Evolutionary conservation across 768 basidiomycete genomes (phyloP).

Genomic region (Russula foetens): DNA sequence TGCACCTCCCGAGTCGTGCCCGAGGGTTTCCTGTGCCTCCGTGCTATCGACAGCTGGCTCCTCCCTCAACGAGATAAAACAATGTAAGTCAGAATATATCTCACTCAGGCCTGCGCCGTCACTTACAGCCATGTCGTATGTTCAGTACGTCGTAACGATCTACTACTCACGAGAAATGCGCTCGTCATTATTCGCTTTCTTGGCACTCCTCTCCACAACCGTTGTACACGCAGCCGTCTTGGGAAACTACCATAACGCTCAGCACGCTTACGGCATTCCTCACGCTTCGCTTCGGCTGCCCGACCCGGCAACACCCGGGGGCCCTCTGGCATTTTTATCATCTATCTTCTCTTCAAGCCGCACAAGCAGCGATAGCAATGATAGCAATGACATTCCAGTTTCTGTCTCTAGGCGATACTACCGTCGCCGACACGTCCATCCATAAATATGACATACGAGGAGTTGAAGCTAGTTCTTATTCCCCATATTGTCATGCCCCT

Average conservation of each 20-base stretch:
- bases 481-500: neutral
- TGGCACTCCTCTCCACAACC: neutral
- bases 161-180: neutral
- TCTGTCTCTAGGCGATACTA: neutral
- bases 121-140: neutral
- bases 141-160: neutral
- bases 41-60: neutral
- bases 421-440: constrained; percentile 9
- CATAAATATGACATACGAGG: neutral
- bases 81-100: neutral
- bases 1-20: neutral
- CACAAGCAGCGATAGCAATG: neutral
- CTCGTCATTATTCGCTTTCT: neutral
- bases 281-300: neutral
- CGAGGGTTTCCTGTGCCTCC: neutral
- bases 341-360: neutral
- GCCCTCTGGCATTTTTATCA: neutral
- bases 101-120: neutral
- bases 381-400: neutral
- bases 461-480: neutral
- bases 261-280: neutral
- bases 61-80: neutral
- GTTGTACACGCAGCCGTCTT: constrained; percentile 1
- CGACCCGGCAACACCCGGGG: neutral
- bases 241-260: neutral